These are phyloP conservation scores for Pilasporangium apinafurcum DNA, from an alignment of 352 stramenopile species.

Conservation along the genomic window DNA sequence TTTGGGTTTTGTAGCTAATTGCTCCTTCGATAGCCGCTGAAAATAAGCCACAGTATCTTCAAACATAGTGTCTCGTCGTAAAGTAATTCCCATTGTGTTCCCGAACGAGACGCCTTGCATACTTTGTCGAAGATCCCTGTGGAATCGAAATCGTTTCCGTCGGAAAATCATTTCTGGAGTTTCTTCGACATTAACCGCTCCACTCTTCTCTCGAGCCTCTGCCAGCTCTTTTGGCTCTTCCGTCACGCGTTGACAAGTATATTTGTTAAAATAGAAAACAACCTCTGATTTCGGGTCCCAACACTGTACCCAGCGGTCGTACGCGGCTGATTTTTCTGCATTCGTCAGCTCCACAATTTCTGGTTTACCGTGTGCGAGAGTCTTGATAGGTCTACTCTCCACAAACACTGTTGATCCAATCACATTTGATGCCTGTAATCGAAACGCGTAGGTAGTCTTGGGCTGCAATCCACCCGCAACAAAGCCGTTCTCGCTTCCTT, in stretches of 20 bases:
- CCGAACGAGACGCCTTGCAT: constrained; percentile 27
- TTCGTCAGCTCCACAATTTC: constrained; percentile 64
- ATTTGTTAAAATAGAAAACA: constrained; percentile 89
- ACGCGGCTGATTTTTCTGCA: constrained; percentile 20
- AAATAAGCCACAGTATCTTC: constrained; percentile 63
- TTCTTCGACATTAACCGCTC: constrained; percentile 41
- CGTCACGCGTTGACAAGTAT: constrained; percentile 60
- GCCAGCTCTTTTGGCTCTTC: constrained; percentile 48
- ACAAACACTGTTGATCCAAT: constrained; percentile 55
- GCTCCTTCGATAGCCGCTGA: constrained; percentile 25
- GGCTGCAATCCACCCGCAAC: constrained; percentile 36
- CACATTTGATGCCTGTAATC: constrained; percentile 61
- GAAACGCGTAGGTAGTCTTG: constrained; percentile 55
- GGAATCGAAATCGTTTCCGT: constrained; percentile 82
- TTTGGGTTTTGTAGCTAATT: constrained; percentile 64
- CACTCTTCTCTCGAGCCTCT: constrained; percentile 28
- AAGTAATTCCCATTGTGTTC: constrained; percentile 26
- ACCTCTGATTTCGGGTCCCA: constrained; percentile 82
- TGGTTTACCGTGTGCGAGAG: constrained; percentile 41
- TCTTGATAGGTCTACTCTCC: constrained; percentile 55
- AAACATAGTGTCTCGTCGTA: constrained; percentile 58
- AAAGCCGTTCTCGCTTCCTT: constrained; percentile 57
- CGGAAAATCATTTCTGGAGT: constrained; percentile 77
- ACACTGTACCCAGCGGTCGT: constrained; percentile 79
- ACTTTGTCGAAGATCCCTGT: constrained; percentile 54